These are phyloP conservation scores for Warburgia ugandensis DNA, from an alignment of 164 flowering plant genomes.

Conservation along the genomic window DNA sequence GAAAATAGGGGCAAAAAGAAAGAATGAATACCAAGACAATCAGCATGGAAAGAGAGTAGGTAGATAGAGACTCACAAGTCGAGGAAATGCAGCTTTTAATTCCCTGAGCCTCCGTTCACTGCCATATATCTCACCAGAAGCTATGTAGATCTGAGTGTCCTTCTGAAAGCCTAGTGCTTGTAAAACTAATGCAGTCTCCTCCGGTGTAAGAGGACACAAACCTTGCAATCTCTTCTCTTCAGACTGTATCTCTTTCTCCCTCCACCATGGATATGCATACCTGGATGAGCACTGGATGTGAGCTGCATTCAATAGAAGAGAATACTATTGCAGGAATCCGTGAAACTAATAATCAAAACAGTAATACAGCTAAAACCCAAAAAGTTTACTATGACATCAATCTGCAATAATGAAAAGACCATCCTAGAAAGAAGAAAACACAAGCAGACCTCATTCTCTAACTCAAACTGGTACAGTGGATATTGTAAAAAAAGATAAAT, in stretches of 20 bases:
- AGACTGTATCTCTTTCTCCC: constrained; percentile 87
- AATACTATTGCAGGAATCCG: neutral
- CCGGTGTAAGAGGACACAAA: constrained; percentile 95
- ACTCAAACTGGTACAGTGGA: too few relatives aligned
- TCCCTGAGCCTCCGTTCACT: constrained; percentile 68
- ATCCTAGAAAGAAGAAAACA: too few relatives aligned
- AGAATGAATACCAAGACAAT: too few relatives aligned
- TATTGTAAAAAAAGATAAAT: too few relatives aligned
- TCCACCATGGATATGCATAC: constrained; percentile 99
- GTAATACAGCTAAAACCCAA: too few relatives aligned
- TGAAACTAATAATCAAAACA: neutral
- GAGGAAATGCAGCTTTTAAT: constrained; percentile 69
- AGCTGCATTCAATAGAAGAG: neutral
- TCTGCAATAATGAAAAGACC: too few relatives aligned
- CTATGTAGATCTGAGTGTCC: constrained; percentile 84
- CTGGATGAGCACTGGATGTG: constrained; percentile 28
- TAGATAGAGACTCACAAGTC: constrained; percentile 48
- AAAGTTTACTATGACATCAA: too few relatives aligned
- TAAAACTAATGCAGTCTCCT: constrained; percentile 67
- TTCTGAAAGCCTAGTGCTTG: constrained; percentile 69
- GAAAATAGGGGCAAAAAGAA: too few relatives aligned
- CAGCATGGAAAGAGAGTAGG: neutral
- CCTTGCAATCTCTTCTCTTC: constrained; percentile 79
- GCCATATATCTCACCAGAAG: constrained; percentile 98
- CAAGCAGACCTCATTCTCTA: too few relatives aligned